These are phyloP conservation scores for Metschnikowia kunwiensis DNA, from an alignment of 805 yeast species.

Conservation along the genomic window DNA sequence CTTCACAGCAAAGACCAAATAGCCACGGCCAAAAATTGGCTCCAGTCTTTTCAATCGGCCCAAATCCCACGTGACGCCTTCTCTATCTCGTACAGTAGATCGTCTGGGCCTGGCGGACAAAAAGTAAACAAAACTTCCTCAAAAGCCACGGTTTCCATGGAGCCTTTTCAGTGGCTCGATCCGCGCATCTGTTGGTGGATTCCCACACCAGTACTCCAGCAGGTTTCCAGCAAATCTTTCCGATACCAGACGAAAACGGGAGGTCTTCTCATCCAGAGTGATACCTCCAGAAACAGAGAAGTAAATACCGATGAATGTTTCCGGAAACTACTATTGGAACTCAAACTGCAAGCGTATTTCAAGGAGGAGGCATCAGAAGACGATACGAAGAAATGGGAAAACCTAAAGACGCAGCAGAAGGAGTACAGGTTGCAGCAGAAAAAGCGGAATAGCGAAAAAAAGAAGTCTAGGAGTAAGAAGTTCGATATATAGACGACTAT, in stretches of 20 bases:
- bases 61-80: constrained; percentile 47
- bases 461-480: constrained; percentile 33
- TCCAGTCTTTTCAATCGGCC: constrained; percentile 25
- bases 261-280: constrained; percentile 58
- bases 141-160: constrained; percentile 59
- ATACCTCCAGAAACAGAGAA: constrained; percentile 55
- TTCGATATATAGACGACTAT: constrained; percentile 23
- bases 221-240: constrained; percentile 37
- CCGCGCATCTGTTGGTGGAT: constrained; percentile 51
- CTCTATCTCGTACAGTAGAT: constrained; percentile 47
- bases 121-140: constrained; percentile 73
- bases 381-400: constrained; percentile 52
- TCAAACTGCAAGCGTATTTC: constrained; percentile 46
- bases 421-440: constrained; percentile 34
- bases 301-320: constrained; percentile 57
- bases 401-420: constrained; percentile 28
- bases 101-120: constrained; percentile 88
- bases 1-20: constrained; percentile 12
- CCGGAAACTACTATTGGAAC: constrained; percentile 52
- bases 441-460: constrained; percentile 39
- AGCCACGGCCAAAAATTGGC: constrained; percentile 42
- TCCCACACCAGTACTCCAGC: constrained; percentile 48
- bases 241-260: constrained; percentile 56
- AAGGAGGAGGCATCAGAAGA: constrained; percentile 46
- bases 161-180: constrained; percentile 40